phyloP scores from a whole-genome alignment of 1,284 basidiomycete genomes.

The Peniophora sp. region DNA sequence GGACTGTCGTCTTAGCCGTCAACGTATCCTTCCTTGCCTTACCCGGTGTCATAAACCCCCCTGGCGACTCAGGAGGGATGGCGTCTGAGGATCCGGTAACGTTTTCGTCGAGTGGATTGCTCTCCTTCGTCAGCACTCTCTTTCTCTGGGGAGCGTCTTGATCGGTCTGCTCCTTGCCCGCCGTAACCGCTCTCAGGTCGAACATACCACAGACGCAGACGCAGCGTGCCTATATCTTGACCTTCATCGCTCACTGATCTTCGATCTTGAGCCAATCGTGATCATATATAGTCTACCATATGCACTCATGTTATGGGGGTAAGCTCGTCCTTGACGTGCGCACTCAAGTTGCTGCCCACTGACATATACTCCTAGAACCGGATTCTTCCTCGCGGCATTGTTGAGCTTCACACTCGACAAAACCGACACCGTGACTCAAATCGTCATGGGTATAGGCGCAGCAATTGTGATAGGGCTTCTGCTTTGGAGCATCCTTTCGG shows the following conservation, averaged over 20 bases:
- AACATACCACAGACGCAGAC: neutral
- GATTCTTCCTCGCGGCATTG: neutral
- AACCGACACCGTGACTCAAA: neutral
- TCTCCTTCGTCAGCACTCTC: slow-evolving; percentile 31
- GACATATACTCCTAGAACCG: neutral
- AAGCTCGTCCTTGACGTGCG: slow-evolving; percentile 7
- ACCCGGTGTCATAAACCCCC: neutral
- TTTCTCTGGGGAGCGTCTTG: slow-evolving; percentile 31
- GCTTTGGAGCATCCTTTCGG: too few relatives aligned
- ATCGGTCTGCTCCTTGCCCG: slow-evolving; percentile 31
- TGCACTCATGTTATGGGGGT: slow-evolving; percentile 32
- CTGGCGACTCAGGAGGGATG: neutral
- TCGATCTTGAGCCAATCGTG: slow-evolving; percentile 28
- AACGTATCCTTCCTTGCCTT: slow-evolving; percentile 4
- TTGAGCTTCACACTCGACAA: neutral
- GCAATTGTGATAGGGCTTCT: neutral
- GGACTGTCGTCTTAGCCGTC: neutral
- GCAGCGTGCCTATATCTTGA: slow-evolving; percentile 16
- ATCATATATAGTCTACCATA: slow-evolving; percentile 29
- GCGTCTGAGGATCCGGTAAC: neutral
- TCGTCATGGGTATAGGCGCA: neutral
- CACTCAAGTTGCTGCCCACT: neutral
- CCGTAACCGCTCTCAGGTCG: slow-evolving; percentile 22
- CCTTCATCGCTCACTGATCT: slow-evolving; percentile 13
- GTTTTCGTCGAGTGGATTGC: slow-evolving; percentile 18